Conservation (phyloP, 176 grass and related monocot species). For the Eleusine coracana region DNA sequence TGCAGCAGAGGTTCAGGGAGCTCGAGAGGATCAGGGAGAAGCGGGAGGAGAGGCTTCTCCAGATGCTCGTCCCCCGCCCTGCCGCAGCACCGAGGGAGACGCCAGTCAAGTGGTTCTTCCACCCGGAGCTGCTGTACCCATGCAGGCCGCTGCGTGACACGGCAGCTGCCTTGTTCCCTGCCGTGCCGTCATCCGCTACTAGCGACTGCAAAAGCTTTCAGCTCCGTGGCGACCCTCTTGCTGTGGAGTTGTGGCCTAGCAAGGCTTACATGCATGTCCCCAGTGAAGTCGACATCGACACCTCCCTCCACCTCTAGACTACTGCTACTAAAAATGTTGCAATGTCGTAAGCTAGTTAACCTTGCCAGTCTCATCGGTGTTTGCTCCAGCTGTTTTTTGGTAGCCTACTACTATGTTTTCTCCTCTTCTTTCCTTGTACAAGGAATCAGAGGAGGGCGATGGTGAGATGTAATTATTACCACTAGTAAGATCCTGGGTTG, state of each 20-base stretch:
- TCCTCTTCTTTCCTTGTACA: conserved; percentile 45
- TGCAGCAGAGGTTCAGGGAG: conserved; percentile 86
- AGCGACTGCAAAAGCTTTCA: conserved; percentile 49
- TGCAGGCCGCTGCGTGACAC: conserved; percentile 52
- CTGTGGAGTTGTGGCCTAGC: conserved; percentile 48
- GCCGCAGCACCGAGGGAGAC: background rate
- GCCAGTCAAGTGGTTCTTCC: conserved; percentile 64
- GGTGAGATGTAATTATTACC: conserved; percentile 66
- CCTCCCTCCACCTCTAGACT: conserved; percentile 77
- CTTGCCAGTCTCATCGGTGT: background rate
- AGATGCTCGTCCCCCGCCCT: conserved; percentile 31
- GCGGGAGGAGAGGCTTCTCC: conserved; percentile 70
- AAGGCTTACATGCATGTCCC: conserved; percentile 40
- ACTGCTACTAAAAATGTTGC: conserved; percentile 26
- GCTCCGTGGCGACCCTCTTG: conserved; percentile 30
- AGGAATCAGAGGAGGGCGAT: conserved; percentile 18
- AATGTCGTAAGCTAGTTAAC: no score
- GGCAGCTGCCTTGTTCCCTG: conserved; percentile 37
- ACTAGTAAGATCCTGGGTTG: conserved; percentile 47
- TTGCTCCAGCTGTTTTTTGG: conserved; percentile 46
- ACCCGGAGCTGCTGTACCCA: conserved; percentile 64
- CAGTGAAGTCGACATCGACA: conserved; percentile 69
- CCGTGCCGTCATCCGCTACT: background rate
- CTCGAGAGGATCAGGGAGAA: conserved; percentile 80
- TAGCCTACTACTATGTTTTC: conserved; percentile 43